A percentile compares a stretch with the other conserved stretches of the same genome.
phyloP scores from a whole-genome alignment of 2,329 filamentous ascomycete genomes.

The Verticillium albo-atrum region DNA sequence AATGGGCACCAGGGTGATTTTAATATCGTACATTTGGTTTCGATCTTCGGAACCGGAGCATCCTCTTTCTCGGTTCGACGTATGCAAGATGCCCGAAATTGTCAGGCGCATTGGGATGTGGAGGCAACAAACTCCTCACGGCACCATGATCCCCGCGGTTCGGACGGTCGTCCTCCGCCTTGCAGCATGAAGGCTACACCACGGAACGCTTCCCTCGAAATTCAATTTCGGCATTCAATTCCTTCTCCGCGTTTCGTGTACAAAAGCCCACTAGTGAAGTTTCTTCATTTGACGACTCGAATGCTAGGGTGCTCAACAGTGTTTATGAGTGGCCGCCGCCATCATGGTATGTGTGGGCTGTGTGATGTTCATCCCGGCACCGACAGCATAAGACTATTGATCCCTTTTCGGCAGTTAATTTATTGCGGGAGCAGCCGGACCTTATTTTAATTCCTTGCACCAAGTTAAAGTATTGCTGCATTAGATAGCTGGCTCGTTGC shows the following conservation, averaged over 20 bases:
- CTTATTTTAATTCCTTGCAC: too few relatives aligned
- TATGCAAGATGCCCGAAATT: neutral
- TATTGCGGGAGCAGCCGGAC: too few relatives aligned
- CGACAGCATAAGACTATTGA: too few relatives aligned
- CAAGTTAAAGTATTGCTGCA: too few relatives aligned
- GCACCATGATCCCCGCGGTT: neutral
- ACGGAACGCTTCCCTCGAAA: neutral
- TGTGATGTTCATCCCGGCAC: too few relatives aligned
- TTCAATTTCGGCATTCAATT: neutral
- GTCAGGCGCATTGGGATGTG: neutral
- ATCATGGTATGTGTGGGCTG: neutral
- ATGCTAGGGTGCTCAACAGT: neutral
- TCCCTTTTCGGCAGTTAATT: too few relatives aligned
- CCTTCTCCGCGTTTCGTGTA: neutral
- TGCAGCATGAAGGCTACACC: neutral
- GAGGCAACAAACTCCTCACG: neutral
- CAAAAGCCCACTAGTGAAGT: neutral
- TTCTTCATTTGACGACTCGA: neutral
- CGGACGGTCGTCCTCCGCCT: neutral
- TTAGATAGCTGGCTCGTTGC: too few relatives aligned
- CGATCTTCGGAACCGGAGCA: neutral
- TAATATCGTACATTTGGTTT: neutral
- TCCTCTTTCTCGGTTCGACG: neutral
- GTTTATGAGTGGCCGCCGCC: neutral
- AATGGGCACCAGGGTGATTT: too few relatives aligned